These are phyloP conservation scores for Pleomassaria siparia DNA, from an alignment of 2,329 filamentous ascomycete genomes.

Conservation along the genomic window DNA sequence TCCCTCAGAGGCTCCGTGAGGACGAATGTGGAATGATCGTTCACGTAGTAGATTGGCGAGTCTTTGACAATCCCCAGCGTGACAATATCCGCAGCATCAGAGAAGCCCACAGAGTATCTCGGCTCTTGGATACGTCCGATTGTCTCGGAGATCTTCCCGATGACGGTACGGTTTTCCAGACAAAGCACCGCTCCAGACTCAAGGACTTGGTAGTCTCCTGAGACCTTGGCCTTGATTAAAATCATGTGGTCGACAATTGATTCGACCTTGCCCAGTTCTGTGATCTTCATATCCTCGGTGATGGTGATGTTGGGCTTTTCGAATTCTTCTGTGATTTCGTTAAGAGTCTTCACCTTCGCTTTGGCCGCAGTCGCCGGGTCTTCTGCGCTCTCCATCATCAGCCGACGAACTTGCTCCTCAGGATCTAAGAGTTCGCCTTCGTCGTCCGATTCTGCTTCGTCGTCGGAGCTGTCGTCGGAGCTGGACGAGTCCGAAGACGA, in stretches of 20 bases:
- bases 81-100: slow-evolving; percentile 66
- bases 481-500: slow-evolving; percentile 57
- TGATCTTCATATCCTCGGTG: slow-evolving; percentile 73
- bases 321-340: slow-evolving; percentile 63
- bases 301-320: slow-evolving; percentile 76
- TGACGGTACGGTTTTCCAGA: slow-evolving; percentile 69
- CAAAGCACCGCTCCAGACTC: slow-evolving; percentile 84
- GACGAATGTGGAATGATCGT: slow-evolving; percentile 76
- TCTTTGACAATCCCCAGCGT: slow-evolving; percentile 69
- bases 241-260: slow-evolving; percentile 76
- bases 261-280: slow-evolving; percentile 73
- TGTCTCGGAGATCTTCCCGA: slow-evolving; percentile 82
- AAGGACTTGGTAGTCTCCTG: slow-evolving; percentile 81
- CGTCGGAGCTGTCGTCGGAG: slow-evolving; percentile 52
- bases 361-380: slow-evolving; percentile 71
- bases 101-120: slow-evolving; percentile 80
- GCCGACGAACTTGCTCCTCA: slow-evolving; percentile 78
- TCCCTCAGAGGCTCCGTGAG: slow-evolving; percentile 81
- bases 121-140: slow-evolving; percentile 85
- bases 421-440: slow-evolving; percentile 67
- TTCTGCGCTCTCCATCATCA: slow-evolving; percentile 82
- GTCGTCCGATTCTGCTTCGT: slow-evolving; percentile 65
- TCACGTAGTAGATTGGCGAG: slow-evolving; percentile 75
- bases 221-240: slow-evolving; percentile 75
- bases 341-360: slow-evolving; percentile 72